Conservation (phyloP, 345 rosid species). For the Dimocarpus longan region DNA sequence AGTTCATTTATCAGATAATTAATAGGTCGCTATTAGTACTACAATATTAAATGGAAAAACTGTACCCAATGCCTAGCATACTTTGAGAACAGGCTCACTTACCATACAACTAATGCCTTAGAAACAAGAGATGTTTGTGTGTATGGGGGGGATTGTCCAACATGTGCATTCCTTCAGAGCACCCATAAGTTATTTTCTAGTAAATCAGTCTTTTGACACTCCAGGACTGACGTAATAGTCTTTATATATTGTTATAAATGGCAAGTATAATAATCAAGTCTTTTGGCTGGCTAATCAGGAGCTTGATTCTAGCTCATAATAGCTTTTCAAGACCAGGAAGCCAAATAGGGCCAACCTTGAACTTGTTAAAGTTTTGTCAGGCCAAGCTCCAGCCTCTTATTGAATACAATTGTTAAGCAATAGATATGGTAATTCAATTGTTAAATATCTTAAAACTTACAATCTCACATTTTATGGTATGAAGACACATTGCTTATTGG, state of each 20-base stretch:
- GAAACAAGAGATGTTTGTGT: neutral
- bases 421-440: conserved; percentile 1
- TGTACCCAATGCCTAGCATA: neutral
- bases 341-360: neutral
- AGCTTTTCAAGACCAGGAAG: neutral
- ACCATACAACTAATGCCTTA: neutral
- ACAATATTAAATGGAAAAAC: neutral
- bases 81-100: neutral
- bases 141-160: neutral
- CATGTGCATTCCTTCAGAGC: neutral
- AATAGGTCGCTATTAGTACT: neutral
- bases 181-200: neutral
- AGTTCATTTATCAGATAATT: neutral
- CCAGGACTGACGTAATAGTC: neutral
- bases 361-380: neutral
- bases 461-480: conserved; percentile 5
- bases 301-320: neutral
- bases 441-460: conserved; percentile 1
- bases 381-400: neutral
- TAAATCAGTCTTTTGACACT: neutral
- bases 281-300: neutral
- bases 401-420: neutral
- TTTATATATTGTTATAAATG: neutral
- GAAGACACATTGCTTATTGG: conserved; percentile 9
- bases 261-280: neutral